These are phyloP conservation scores for Escallonia herrerae DNA, from an alignment of 129 eudicot genomes.

Conservation along the genomic window DNA sequence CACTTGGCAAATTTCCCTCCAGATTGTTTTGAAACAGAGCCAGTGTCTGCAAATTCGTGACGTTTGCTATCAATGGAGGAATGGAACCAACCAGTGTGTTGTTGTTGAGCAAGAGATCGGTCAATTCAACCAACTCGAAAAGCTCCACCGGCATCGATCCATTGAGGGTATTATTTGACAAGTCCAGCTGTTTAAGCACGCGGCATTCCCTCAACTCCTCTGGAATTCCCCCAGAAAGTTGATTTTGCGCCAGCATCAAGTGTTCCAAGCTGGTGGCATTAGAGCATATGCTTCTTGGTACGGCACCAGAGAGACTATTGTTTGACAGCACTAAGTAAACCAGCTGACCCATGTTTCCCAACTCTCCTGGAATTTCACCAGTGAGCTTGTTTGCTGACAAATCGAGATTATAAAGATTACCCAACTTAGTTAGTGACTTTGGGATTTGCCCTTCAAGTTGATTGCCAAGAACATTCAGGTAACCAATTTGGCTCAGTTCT, in stretches of 20 bases:
- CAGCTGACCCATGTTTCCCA: conserved; percentile 66
- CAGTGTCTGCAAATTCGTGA: conserved; percentile 65
- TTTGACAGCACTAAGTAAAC: conserved; percentile 49
- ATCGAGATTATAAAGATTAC: conserved; percentile 54
- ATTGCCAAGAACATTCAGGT: conserved; percentile 69
- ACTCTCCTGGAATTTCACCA: conserved; percentile 63
- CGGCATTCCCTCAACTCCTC: conserved; percentile 50
- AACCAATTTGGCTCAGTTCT: conserved; percentile 49
- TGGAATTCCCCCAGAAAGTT: conserved; percentile 66
- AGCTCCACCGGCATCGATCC: conserved; percentile 70
- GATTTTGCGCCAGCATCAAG: conserved; percentile 52
- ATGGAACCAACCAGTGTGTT: conserved; percentile 61
- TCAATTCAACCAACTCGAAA: conserved; percentile 42
- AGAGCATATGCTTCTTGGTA: conserved; percentile 62
- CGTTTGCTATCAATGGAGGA: conserved; percentile 55
- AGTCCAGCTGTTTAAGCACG: conserved; percentile 58
- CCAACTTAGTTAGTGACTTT: conserved; percentile 40
- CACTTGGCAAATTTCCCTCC: conserved; percentile 63
- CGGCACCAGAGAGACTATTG: conserved; percentile 60
- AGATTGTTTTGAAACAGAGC: conserved; percentile 64
- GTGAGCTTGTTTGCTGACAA: conserved; percentile 65
- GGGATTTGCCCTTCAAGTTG: conserved; percentile 72
- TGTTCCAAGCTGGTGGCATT: conserved; percentile 56
- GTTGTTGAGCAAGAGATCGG: conserved; percentile 71
- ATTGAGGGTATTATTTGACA: conserved; percentile 77